phyloP scores from a whole-genome alignment of 345 rosid genomes.

The Acer saccharum region DNA sequence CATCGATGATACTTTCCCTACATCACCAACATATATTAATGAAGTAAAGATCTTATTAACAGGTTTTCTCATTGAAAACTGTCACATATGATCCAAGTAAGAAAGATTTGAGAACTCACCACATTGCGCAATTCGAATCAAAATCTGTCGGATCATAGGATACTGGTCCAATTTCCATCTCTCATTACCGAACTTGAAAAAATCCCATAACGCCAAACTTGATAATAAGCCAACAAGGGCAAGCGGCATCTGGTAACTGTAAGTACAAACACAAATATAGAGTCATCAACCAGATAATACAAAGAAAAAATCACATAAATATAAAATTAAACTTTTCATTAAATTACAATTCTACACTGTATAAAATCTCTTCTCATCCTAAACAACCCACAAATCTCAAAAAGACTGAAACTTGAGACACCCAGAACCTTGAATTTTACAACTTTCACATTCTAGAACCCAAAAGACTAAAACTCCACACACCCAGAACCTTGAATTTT shows the following conservation, averaged over 20 bases:
- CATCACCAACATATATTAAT: neutral
- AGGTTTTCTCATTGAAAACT: neutral
- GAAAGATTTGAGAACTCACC: constrained; percentile 46
- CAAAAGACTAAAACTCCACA: neutral
- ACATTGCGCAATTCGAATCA: constrained; percentile 68
- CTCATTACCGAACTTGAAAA: constrained; percentile 67
- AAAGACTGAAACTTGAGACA: neutral
- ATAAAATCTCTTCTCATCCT: neutral
- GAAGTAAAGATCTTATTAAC: neutral
- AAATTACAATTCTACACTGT: neutral
- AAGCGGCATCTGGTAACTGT: constrained; percentile 91
- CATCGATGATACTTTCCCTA: neutral
- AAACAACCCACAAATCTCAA: neutral
- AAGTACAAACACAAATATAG: constrained; percentile 18
- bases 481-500: neutral
- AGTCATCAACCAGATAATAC: neutral
- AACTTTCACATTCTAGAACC: neutral
- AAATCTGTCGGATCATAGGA: constrained; percentile 49
- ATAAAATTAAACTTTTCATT: neutral
- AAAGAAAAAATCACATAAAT: neutral
- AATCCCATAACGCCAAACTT: constrained; percentile 88
- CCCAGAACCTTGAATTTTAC: neutral
- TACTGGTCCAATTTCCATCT: constrained; percentile 66
- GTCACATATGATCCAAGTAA: neutral
- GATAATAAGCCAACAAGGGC: constrained; percentile 81